A percentile compares a stretch with the other conserved stretches of the same genome.
Conservation (phyloP, 768 basidiomycete genomes). For the Hygrophoropsis aurantiaca region DNA sequence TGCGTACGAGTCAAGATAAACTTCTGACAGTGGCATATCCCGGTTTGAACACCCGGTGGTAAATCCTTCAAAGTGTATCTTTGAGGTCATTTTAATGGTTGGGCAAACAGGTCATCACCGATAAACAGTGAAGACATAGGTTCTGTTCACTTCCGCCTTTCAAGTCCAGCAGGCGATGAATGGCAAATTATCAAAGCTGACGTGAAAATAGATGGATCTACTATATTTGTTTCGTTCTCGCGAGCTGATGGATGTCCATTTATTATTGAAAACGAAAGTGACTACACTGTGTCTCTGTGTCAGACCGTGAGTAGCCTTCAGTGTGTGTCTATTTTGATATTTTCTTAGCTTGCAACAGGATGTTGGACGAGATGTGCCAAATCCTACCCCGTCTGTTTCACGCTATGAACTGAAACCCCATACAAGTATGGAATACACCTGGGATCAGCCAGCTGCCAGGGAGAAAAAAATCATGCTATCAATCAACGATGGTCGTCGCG, state of each 20-base stretch:
- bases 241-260: slow-evolving; percentile 82
- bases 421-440: slow-evolving; percentile 70
- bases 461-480: slow-evolving; percentile 76
- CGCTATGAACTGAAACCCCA: slow-evolving; percentile 61
- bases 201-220: slow-evolving; percentile 79
- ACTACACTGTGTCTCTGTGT: slow-evolving; percentile 61
- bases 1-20: slow-evolving; percentile 67
- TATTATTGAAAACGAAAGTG: slow-evolving; percentile 85
- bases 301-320: slow-evolving; percentile 60
- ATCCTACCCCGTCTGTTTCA: slow-evolving; percentile 36
- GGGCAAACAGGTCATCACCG: slow-evolving; percentile 76
- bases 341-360: slow-evolving; percentile 41
- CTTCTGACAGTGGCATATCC: slow-evolving; percentile 84
- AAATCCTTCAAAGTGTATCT: slow-evolving; percentile 15
- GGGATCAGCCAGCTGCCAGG: slow-evolving; percentile 87
- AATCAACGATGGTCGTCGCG: slow-evolving; percentile 59
- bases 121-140: slow-evolving; percentile 94
- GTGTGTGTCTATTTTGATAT: not conserved
- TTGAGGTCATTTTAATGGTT: slow-evolving; percentile 2
- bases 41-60: slow-evolving; percentile 86
- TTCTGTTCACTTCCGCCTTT: slow-evolving; percentile 69
- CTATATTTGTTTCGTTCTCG: slow-evolving; percentile 81
- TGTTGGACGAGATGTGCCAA: slow-evolving; percentile 37
- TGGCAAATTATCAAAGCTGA: slow-evolving; percentile 69
- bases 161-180: slow-evolving; percentile 37